Evolutionary conservation across 208 protist genomes (phyloP).

Genomic region (Tritrichomonas musculus): DNA sequence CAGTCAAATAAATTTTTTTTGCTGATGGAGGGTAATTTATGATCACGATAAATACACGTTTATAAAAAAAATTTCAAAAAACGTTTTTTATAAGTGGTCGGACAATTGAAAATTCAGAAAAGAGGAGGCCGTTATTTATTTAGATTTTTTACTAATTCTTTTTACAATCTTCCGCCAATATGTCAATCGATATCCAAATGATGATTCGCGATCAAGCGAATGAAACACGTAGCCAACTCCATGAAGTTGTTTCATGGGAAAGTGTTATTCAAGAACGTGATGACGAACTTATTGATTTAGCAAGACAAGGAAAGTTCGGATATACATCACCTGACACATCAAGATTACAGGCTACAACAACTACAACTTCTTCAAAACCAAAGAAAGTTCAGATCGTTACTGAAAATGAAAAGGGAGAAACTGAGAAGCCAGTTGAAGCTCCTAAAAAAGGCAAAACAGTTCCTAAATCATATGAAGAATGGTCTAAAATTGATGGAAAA

Average conservation of each 20-base stretch:
- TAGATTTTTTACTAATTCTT: no score
- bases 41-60: no score
- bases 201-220: constrained; percentile 3
- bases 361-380: neutral
- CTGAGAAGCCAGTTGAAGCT: neutral
- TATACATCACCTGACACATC: neutral
- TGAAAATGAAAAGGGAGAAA: neutral
- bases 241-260: neutral
- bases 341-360: neutral
- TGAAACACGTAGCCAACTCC: neutral
- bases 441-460: neutral
- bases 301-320: neutral
- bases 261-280: neutral
- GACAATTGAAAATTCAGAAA: no score
- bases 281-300: neutral
- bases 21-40: no score
- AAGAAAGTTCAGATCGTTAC: constrained; percentile 2
- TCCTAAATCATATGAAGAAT: neutral
- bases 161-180: neutral
- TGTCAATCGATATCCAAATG: neutral
- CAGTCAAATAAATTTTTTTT: no score
- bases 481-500: neutral
- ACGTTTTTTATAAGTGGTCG: no score
- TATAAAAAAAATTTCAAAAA: no score
- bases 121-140: no score